phyloP scores from a whole-genome alignment of 139 green algal genomes.

The Picochlorum costavermella region DNA sequence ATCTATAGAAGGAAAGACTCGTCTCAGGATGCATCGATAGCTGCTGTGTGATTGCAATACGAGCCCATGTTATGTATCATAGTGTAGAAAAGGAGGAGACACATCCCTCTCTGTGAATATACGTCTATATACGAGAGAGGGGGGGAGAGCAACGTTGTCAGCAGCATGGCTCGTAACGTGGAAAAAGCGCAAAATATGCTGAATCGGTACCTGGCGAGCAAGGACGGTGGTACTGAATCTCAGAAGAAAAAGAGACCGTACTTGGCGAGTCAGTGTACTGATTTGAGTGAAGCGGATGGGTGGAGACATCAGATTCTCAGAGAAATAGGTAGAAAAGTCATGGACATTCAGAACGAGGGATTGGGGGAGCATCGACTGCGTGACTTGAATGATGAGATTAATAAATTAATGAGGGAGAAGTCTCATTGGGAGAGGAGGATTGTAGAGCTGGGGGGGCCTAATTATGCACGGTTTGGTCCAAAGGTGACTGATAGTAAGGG shows the following conservation, averaged over 20 bases:
- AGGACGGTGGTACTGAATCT: constrained; percentile 44
- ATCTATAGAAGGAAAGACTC: too few species aligned
- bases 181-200: constrained; percentile 97
- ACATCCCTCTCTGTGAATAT: too few species aligned
- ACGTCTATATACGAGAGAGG: too few species aligned
- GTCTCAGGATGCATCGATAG: too few species aligned
- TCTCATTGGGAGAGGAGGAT: constrained; percentile 95
- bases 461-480: constrained; percentile 76
- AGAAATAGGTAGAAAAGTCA: constrained; percentile 94
- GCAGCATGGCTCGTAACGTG: constrained; percentile 89
- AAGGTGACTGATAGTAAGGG: constrained; percentile 59
- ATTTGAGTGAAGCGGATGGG: constrained; percentile 89
- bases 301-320: constrained; percentile 93
- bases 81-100: too few species aligned
- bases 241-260: constrained; percentile 72
- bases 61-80: too few species aligned
- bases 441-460: constrained; percentile 87
- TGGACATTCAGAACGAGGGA: constrained; percentile 99
- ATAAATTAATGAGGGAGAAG: constrained; percentile 98
- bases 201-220: constrained; percentile 76
- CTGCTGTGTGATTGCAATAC: too few species aligned
- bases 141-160: too few species aligned
- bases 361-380: constrained; percentile 92
- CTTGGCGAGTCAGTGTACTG: constrained; percentile 79
- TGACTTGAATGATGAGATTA: constrained; percentile 99